Base-by-base conservation (phyloP, 2,329 filamentous ascomycete genomes). In the Aspergillus sergii region DNA sequence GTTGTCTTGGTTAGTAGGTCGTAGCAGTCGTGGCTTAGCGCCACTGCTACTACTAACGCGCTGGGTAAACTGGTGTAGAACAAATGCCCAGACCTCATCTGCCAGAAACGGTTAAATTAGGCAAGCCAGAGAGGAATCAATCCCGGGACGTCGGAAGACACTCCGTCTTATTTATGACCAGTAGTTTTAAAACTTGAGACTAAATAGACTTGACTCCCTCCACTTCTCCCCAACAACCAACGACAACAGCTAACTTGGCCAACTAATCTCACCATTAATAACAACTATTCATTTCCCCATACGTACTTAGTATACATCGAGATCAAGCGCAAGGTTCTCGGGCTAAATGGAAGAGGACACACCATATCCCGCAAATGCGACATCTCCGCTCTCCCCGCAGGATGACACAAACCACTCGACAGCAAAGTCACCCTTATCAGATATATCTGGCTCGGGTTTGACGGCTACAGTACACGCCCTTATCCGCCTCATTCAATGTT, bases 401-500 rank as follows among this genome's bases (percentile, higher is more conserved):
- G 36, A 46, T 48, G 23, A 51, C 48, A 34, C 59, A 19, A 36
- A n/a, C 45, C 32, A 26, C n/a, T n/a, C n/a, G 23, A 43, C 16
- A 19, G 28, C 32, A 16, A 45, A 48, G 23, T 26, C 46, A 1
- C 16, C 48, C 19, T 41, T 28, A 54, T 51, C 21, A 23, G 48
- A 54, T 46, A 16, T 10, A 50, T 36, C 32, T 19, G 57, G 14
- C 39, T 36, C 57, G 19, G 57, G 28, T 11, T 46, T 34, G 19
- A 16, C 34, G 16, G 50, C 41, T 28, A 45, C 57, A 7, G 62
- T 87, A 21, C 84, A 91, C 67, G 81, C 86, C 62, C 82, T 93
- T 60, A 83, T 96, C 65, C 89, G 89, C 50, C 81, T 95, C 46
- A 84, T 95, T 59, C 92, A 96, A 78, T 97, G 94, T 75, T 85